Conservation (phyloP, 1,284 basidiomycete species). For the Mycosarcoma mackinlayi region DNA sequence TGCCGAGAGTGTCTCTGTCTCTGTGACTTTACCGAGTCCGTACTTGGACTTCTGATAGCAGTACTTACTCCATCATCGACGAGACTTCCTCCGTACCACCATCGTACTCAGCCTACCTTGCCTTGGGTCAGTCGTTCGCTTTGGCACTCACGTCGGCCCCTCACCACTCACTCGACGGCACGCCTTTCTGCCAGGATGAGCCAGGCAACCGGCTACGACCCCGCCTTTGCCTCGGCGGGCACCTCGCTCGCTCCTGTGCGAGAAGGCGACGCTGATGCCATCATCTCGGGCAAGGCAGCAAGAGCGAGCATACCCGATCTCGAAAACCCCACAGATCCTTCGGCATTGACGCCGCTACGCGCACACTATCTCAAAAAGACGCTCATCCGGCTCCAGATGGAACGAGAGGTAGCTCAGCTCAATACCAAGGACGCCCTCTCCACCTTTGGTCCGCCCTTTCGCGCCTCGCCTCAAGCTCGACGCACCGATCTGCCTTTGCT, state of each 20-base stretch:
- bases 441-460: slow-evolving; percentile 66
- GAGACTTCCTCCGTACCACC: background rate
- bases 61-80: slow-evolving; percentile 1
- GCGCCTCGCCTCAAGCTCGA: slow-evolving; percentile 42
- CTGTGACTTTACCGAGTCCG: too few species aligned
- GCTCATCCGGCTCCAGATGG: slow-evolving; percentile 85
- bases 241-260: slow-evolving; percentile 36
- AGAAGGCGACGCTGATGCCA: slow-evolving; percentile 11
- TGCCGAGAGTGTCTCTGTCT: too few species aligned
- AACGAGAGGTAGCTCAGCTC: slow-evolving; percentile 69
- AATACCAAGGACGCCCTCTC: slow-evolving; percentile 61
- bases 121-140: too few species aligned
- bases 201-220: slow-evolving; percentile 26
- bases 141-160: too few species aligned
- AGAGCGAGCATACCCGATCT: slow-evolving; percentile 39
- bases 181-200: slow-evolving; percentile 12
- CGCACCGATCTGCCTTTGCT: slow-evolving; percentile 59
- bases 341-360: slow-evolving; percentile 79
- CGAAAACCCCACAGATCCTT: slow-evolving; percentile 30
- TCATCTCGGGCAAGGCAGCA: slow-evolving; percentile 34
- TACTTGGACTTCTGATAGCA: too few species aligned
- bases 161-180: background rate
- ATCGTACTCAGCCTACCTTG: background rate
- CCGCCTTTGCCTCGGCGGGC: slow-evolving; percentile 49
- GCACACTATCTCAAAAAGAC: slow-evolving; percentile 96